phyloP scores from a whole-genome alignment of 345 rosid genomes.

The Arabidopsis suecica region DNA sequence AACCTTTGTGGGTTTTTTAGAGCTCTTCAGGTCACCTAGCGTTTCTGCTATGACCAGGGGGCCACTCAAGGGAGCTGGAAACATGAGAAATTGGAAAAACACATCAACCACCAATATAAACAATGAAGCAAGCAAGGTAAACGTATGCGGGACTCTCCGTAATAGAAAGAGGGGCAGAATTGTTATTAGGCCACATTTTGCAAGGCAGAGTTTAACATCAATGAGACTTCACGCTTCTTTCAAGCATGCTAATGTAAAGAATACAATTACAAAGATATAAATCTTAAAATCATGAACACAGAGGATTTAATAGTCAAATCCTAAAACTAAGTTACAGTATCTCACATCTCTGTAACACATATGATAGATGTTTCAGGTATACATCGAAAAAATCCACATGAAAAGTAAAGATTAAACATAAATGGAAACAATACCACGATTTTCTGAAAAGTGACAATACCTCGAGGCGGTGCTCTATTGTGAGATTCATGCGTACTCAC shows the following conservation, averaged over 20 bases:
- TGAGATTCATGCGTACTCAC: conserved; percentile 46
- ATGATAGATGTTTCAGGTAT: conserved; percentile 1
- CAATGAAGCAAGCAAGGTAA: conserved; percentile 17
- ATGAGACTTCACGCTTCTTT: conserved; percentile 6
- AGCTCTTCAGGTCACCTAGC: conserved; percentile 63
- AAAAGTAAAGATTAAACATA: background rate
- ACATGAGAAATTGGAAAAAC: conserved; percentile 28
- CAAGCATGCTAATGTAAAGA: conserved; percentile 19
- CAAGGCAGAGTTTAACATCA: conserved; percentile 14
- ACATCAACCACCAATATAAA: conserved; percentile 25
- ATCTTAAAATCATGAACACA: background rate
- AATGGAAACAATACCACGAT: conserved; percentile 27
- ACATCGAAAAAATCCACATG: background rate
- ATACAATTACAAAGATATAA: background rate
- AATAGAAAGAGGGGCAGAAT: background rate
- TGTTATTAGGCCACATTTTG: background rate
- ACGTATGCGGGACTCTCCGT: background rate
- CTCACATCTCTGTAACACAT: conserved; percentile 22
- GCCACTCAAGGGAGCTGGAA: conserved; percentile 93
- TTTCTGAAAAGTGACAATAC: conserved; percentile 51
- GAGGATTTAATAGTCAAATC: conserved; percentile 25
- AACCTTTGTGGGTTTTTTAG: conserved; percentile 67
- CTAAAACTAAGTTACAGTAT: conserved; percentile 9
- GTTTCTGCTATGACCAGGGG: conserved; percentile 93
- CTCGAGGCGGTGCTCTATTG: conserved; percentile 63